Evolutionary conservation across 164 flowering plant species (phyloP).

Genomic region (Vitis rotundifolia): DNA sequence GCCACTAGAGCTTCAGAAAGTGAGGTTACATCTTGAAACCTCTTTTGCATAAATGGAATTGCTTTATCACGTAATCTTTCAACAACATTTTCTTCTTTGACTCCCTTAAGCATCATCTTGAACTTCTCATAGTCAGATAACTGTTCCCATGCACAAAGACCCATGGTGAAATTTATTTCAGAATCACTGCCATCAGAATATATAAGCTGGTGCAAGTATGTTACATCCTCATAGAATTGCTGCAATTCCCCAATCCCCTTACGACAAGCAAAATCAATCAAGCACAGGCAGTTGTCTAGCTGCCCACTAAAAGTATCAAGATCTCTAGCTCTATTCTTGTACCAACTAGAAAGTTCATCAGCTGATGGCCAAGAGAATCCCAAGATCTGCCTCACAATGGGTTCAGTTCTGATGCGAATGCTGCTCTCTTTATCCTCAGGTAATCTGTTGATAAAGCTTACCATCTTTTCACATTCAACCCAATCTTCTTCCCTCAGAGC

Average conservation of each 20-base stretch:
- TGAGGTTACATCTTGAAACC: constrained; percentile 19
- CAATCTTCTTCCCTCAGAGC: constrained; percentile 83
- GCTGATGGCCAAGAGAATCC: constrained; percentile 80
- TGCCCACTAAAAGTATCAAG: constrained; percentile 86
- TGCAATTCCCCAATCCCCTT: constrained; percentile 78
- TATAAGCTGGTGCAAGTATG: constrained; percentile 70
- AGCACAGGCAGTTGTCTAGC: constrained; percentile 74
- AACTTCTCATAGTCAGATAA: constrained; percentile 90
- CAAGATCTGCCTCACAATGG: constrained; percentile 49
- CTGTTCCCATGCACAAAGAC: constrained; percentile 72
- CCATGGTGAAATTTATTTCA: constrained; percentile 45
- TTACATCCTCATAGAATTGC: constrained; percentile 59
- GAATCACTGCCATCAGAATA: constrained; percentile 59
- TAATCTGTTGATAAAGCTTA: constrained; percentile 35
- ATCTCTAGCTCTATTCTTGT: constrained; percentile 74
- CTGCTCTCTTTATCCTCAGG: constrained; percentile 33
- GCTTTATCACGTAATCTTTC: constrained; percentile 54
- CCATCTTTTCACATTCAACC: constrained; percentile 87
- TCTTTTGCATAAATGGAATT: constrained; percentile 72
- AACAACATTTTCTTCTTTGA: constrained; percentile 66
- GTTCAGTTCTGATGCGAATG: constrained; percentile 64
- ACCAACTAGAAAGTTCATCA: constrained; percentile 71
- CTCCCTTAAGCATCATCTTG: constrained; percentile 72
- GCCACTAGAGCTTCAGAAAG: constrained; percentile 14
- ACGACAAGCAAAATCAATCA: constrained; percentile 74